Base-by-base conservation (phyloP, 2,329 filamentous ascomycete genomes). In the Plectosphaerella plurivora region DNA sequence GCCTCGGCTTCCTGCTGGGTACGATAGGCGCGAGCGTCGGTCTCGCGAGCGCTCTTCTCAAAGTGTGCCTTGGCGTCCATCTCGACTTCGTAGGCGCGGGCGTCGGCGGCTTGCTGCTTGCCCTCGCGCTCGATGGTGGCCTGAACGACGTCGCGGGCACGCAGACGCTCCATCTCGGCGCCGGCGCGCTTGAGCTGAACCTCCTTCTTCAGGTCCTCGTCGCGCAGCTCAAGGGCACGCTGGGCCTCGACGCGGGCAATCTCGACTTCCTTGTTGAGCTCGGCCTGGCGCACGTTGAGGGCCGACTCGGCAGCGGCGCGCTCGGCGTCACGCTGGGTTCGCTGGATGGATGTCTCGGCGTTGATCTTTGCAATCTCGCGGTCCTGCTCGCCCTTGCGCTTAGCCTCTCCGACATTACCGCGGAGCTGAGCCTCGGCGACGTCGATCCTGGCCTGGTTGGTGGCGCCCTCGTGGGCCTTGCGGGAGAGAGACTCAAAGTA, bases 351-450 rank as follows among this genome's bases (percentile, higher is more conserved):
- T 1, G 90, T 95, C 61, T 90, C 85, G 58, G 90, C 89, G 67
- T 92, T 83, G 71, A 95, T 95, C 74, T 91, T 93, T 60, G 89
- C 89, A 42, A 95, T 88, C 63, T 92, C 87, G 51, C 91, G 88
- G 66, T 94, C 91, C 57, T 91, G 88, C 62, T 89, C 81, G 57
- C 90, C 90, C 63, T 85, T 82, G 62, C 89, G 87, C 66, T 91
- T 78, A 22, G 89, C 85, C 68, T 94, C 89, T 53, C 87, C 88
- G 14, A 91, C 86, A 60, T 86, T 87, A 62, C 87, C 88, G 49
- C 78, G 77, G 61, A 83, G 75, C 60, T 83, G 80, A 8, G 83
- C 83, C 52, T 83, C 82, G 45, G 83, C 82, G 3, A 86, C 86
- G 62, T 88, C 85, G 58, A 87, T 75, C 47, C 79, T 70, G 35